Base-by-base conservation (phyloP, 2,329 filamentous ascomycete species). In the Fonsecaea nubica region DNA sequence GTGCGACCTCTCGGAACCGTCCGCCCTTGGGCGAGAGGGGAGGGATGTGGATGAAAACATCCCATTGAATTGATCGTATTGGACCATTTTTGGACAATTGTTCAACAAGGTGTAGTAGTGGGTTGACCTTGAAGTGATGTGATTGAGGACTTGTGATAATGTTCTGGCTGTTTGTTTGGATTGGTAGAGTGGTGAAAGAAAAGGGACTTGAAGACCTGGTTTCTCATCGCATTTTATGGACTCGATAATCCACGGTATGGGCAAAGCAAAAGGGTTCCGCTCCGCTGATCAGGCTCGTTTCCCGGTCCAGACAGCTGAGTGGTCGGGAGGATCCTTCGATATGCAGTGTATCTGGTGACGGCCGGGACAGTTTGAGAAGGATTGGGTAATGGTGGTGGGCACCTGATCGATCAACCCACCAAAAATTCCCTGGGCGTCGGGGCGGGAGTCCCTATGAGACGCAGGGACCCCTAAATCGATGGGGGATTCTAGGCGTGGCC, bases 31-130 rank as follows among this genome's bases (percentile, higher is more conserved):
- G 9, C 63, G 63, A 3, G 54, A 56, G 32, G 68, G 68, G 30
- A 70, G 65, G 50, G 45, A 33, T 9, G 54, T 40, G 45, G 32
- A 15, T 13, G 42, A 40, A n/a, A 66, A 58, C 56, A 70, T 62
- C 3, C 59, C 50, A 33, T 52, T 48, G 53, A 70, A 70, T 58
- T 57, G 63, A 57, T 70, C 68, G 65, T 68, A 70, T 40, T 70
- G 68, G 13, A 70, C 65, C 68, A 68, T 68, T 4, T 4, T 38
- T 13, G 45, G 40, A 35, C 21, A 52, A 59, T 54, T 53, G 60
- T 35, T 61, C 30, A 38, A 45, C 45, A 50, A 50, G 45, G 21
- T 25, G 10, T 13, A 6, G 30, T 32, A 32, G 45, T 48, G 42
- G 42, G 42, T 48, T 21, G 42, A 48, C 21, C 42, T 48, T 48